Conservation (phyloP, 2,329 filamentous ascomycete species). For the Fusarium paranaense region DNA sequence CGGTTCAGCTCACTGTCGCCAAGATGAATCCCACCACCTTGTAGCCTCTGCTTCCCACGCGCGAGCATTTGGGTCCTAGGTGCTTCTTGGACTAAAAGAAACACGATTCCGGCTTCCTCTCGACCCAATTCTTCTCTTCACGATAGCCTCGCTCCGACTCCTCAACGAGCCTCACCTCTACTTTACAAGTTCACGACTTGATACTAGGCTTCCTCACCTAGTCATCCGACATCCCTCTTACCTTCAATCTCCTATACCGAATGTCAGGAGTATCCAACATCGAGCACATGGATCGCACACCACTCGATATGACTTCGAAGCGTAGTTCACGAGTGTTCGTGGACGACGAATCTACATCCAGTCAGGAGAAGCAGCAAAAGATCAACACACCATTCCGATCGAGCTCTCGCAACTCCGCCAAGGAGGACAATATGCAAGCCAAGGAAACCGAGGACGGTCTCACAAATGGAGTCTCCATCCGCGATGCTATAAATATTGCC, state of each 20-base stretch:
- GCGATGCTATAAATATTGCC: conserved; percentile 28
- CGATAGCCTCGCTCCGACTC: conserved; percentile 23
- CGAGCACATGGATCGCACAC: conserved; percentile 11
- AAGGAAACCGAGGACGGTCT: conserved; percentile 43
- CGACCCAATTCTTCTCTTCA: conserved; percentile 21
- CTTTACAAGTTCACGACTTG: not conserved
- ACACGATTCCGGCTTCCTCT: conserved; percentile 5
- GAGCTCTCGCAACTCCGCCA: conserved; percentile 46
- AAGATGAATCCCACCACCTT: conserved; percentile 42
- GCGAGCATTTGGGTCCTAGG: conserved; percentile 36
- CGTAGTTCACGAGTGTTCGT: conserved; percentile 38
- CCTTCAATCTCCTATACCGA: not conserved
- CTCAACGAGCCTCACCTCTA: conserved; percentile 16
- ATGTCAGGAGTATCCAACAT: not conserved
- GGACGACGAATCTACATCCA: conserved; percentile 33
- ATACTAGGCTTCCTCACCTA: not conserved
- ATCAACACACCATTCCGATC: conserved; percentile 41
- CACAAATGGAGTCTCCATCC: conserved; percentile 12
- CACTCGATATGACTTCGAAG: conserved; percentile 37
- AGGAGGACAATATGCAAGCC: conserved; percentile 42
- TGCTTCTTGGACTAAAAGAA: conserved; percentile 36
- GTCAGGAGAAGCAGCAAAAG: conserved; percentile 20
- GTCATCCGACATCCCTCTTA: conserved; percentile 1
- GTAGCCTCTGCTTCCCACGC: conserved; percentile 37
- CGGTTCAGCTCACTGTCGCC: conserved; percentile 37